Evolutionary conservation across 225 moss, liverwort and hornwort genomes (phyloP).

Genomic region (Marchantia polymorpha): DNA sequence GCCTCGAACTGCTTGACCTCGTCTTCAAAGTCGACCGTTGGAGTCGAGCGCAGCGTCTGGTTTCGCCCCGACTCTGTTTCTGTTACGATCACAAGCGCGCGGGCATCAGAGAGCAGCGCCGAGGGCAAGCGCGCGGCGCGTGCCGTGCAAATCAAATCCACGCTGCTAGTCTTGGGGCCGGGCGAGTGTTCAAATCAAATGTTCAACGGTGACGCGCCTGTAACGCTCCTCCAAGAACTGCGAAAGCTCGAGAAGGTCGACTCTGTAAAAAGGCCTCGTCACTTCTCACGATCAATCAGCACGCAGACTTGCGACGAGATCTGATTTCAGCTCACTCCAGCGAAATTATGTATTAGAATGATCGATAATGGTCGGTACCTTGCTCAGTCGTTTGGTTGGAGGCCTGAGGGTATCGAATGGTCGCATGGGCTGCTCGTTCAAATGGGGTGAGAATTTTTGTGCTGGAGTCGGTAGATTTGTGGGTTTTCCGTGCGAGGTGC

Average conservation of each 20-base stretch:
- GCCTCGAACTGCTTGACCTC: constrained; percentile 41
- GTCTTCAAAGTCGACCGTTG: constrained; percentile 38
- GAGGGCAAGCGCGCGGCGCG: too few species aligned
- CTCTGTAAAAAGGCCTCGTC: neutral
- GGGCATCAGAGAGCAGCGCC: neutral
- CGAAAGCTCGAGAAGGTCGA: neutral
- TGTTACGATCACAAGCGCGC: constrained; percentile 10
- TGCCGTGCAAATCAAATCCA: too few species aligned
- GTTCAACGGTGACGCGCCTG: neutral
- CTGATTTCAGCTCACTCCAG: neutral
- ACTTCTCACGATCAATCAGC: neutral
- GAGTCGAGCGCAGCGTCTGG: constrained; percentile 1
- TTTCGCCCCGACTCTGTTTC: constrained; percentile 15
- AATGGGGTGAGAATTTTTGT: neutral
- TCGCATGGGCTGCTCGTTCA: neutral
- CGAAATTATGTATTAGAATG: neutral
- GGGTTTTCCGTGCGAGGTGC: neutral
- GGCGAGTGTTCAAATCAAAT: neutral
- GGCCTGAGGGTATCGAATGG: neutral
- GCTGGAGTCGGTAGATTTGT: neutral
- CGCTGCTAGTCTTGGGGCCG: neutral
- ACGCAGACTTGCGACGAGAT: neutral
- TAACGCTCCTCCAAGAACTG: neutral
- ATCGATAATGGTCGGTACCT: neutral
- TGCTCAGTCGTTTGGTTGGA: neutral